Base-by-base conservation (phyloP, 1,284 basidiomycete species). In the Papiliotrema terrestris region DNA sequence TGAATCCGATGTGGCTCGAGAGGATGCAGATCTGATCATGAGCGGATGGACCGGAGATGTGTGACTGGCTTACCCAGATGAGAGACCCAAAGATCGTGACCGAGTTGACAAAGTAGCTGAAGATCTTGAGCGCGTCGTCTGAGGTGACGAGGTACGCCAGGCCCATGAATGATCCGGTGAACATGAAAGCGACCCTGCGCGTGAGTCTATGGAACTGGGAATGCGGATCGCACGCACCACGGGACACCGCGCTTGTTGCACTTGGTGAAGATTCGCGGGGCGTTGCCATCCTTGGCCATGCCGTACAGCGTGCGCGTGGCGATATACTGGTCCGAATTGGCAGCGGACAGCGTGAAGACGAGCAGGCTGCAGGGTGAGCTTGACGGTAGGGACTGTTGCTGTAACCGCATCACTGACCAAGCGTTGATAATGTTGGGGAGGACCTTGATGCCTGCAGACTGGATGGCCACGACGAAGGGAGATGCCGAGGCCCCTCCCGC, bases 71-170 rank as follows among this genome's bases (percentile, higher is more conserved):
- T 41, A 43, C 49, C 86, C 87, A 88, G 8, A 85, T 86, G 20
- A 86, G 78, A 23, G 84, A 83, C 43, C 86, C 87, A 63, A 86
- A 86, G 44, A 84, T 83, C 8, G 84, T 83, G 39, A 86, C 84
- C 45, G 86, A 71, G 60, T 84, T 84, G 29, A 86, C 83, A 62
- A 89, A 88, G 81, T 85, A 89, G 17, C 78, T 54, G 61, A 88
- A 89, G 14, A 88, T 83, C 78, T 49, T 36, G 42, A 60, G 60
- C 1, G 66, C 62, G 35, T 66, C 51, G 51, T 61, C 48, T 49
- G 52, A 57, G 1, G 67, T 55, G 29, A 63, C 61, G 32, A 68
- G 60, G 67, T 68, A 78, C 26, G 75, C 73, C 1, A 76, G 60
- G 38, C 68, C 67, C 69, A 73, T 73, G 66, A 74, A 72, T 11